These are phyloP conservation scores for Neckera pumila DNA, from an alignment of 225 moss, liverwort and hornwort genomes.

Conservation along the genomic window DNA sequence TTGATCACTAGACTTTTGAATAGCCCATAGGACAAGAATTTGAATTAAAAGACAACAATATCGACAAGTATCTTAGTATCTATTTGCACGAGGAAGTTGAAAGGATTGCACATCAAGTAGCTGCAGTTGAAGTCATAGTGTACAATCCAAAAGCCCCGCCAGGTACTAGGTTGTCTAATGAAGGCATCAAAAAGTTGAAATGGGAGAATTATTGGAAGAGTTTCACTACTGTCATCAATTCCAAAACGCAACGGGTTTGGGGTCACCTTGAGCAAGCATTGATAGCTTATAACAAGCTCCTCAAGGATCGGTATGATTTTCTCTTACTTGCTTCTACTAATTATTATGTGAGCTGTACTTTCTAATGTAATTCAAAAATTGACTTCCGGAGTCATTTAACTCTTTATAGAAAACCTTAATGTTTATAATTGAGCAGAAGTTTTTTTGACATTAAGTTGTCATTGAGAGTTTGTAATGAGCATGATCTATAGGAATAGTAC, in stretches of 20 bases:
- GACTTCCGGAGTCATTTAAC: neutral
- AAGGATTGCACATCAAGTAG: slow-evolving; percentile 2
- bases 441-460: neutral
- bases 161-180: neutral
- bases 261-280: slow-evolving; percentile 59
- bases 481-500: accelerated
- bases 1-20: neutral
- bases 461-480: neutral
- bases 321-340: neutral
- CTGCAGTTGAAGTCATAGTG: neutral
- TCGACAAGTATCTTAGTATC: slow-evolving; percentile 10
- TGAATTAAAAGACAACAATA: slow-evolving; percentile 20
- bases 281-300: slow-evolving; percentile 57
- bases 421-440: accelerated
- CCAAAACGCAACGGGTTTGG: slow-evolving; percentile 55
- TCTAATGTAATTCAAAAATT: neutral
- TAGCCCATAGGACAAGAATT: slow-evolving; percentile 15
- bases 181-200: slow-evolving; percentile 31
- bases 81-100: slow-evolving; percentile 10
- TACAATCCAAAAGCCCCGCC: slow-evolving; percentile 17
- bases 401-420: neutral
- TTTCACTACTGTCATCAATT: slow-evolving; percentile 60
- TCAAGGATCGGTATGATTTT: slow-evolving; percentile 47
- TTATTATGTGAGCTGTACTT: neutral
- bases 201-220: slow-evolving; percentile 88